Percentiles rank a stretch among this genome's conserved stretches.
phyloP scores from a whole-genome alignment of 2,329 filamentous ascomycete genomes.

The Xylariaceae sp. region DNA sequence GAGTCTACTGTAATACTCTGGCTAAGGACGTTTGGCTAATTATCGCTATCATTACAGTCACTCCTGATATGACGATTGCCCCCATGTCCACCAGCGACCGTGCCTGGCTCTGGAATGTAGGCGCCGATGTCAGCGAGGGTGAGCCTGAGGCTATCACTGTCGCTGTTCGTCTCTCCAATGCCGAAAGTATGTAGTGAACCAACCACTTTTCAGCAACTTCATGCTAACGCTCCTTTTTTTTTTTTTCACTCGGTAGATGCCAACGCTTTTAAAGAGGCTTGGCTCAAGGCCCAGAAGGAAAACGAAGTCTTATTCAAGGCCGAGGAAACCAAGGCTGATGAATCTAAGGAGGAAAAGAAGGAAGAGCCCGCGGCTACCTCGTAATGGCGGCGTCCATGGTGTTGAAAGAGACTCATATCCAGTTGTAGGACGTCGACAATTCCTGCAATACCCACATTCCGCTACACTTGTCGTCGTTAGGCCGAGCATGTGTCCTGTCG shows the following conservation, averaged over 20 bases:
- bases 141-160: constrained; percentile 95
- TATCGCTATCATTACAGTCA: constrained; percentile 59
- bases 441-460: constrained; percentile 6
- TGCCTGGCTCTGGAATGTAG: constrained; percentile 99
- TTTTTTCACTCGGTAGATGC: constrained; percentile 64
- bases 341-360: constrained; percentile 29
- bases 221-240: constrained; percentile 32
- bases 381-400: constrained; percentile 8
- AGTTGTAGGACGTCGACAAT: constrained; percentile 1
- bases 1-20: background rate
- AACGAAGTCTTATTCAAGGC: constrained; percentile 80
- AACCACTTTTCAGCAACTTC: background rate
- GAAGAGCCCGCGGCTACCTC: constrained; percentile 22
- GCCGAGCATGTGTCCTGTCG: constrained; percentile 14
- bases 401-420: constrained; percentile 2
- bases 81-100: constrained; percentile 98
- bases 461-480: constrained; percentile 3
- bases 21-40: constrained; percentile 12
- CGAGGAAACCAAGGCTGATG: constrained; percentile 35
- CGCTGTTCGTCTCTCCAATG: constrained; percentile 96
- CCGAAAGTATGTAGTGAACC: constrained; percentile 73
- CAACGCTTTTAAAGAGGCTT: constrained; percentile 96
- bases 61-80: constrained; percentile 97
- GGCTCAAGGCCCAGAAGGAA: constrained; percentile 94
- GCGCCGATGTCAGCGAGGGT: constrained; percentile 96